A percentile compares a stretch with the other conserved stretches of the same genome.
These are phyloP conservation scores for Phytophthora idaei DNA, from an alignment of 352 stramenopile genomes.

Conservation along the genomic window DNA sequence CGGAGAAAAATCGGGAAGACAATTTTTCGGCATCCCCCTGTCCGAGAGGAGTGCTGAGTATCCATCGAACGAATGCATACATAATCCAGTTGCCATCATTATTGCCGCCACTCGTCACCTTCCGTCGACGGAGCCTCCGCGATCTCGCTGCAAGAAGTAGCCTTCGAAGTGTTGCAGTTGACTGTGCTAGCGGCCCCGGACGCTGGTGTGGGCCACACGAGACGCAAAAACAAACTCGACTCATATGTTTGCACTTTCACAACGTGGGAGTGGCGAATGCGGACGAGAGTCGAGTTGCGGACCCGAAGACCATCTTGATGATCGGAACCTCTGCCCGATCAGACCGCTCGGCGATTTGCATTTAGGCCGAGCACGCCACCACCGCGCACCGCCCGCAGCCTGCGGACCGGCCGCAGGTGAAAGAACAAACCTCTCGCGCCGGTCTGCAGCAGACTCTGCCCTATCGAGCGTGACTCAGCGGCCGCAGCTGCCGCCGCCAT, in stretches of 20 bases:
- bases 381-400: background rate
- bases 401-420: background rate
- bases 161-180: conserved; percentile 7
- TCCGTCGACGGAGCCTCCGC: background rate
- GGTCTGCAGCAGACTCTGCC: background rate
- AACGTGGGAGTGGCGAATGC: conserved; percentile 24
- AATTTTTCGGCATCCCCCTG: background rate
- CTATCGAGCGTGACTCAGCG: conserved; percentile 5
- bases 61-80: background rate
- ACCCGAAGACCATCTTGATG: conserved; percentile 27
- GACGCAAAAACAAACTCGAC: conserved; percentile 7
- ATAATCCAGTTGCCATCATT: background rate
- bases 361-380: conserved; percentile 17
- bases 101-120: conserved; percentile 1
- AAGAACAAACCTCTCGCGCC: too few species aligned
- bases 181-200: conserved; percentile 9
- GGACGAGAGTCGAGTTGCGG: conserved; percentile 19
- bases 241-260: conserved; percentile 23
- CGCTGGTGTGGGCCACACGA: conserved; percentile 21
- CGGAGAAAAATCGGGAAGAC: background rate
- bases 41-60: background rate
- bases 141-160: background rate
- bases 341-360: conserved; percentile 25
- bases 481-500: conserved; percentile 16
- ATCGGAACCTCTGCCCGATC: conserved; percentile 24